Base-by-base conservation (phyloP, 495 filamentous ascomycete species). In the Talaromyces wortmannii region DNA sequence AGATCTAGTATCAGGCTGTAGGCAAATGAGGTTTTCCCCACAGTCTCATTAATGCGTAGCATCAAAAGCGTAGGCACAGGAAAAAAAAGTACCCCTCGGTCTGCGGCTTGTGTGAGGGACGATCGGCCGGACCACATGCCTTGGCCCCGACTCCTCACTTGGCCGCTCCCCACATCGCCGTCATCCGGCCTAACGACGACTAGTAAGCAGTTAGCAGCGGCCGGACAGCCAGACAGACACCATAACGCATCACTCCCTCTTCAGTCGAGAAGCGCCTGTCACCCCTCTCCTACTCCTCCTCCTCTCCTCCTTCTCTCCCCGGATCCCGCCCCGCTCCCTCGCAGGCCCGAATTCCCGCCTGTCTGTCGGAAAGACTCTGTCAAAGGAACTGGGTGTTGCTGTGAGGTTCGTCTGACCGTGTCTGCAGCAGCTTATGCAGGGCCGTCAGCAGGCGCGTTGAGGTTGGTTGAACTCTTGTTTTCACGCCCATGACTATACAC, bases 361-460 rank as follows among this genome's bases (percentile, higher is more conserved):
- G 36, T 40, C 36, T 40, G 36, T 23, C 23, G 23, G 23, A 23
- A 23, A 23, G 23, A 23, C 23, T 23, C 23, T 23, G 23, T 23
- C 23, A 23, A 23, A 23, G 23, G 23, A 23, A 23, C 23, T 23
- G 23, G 23, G 23, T 23, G 23, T 23, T 23, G 23, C 23, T 2
- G 23, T 23, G 23, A 23, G 23, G 23, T 23, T 23, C 23, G 23
- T 32, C 48, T 50, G 48, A 32, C 48, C 16, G 31, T 17, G 15
- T 12, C 50, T 13, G 32, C 48, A 31, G 48, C 48, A n/a, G 36
- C 8, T 52, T 43, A 10, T 36, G 32, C 50, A 52, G 67, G 71
- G 69, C 65, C 59, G 61, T 63, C 62, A 63, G 70, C 71, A 71
- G 69, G 73, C 72, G 73, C 72, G 70, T 74, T 63, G 70, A 73